Conservation (phyloP, 2,329 filamentous ascomycete species). For the Aspergillus melleus region DNA sequence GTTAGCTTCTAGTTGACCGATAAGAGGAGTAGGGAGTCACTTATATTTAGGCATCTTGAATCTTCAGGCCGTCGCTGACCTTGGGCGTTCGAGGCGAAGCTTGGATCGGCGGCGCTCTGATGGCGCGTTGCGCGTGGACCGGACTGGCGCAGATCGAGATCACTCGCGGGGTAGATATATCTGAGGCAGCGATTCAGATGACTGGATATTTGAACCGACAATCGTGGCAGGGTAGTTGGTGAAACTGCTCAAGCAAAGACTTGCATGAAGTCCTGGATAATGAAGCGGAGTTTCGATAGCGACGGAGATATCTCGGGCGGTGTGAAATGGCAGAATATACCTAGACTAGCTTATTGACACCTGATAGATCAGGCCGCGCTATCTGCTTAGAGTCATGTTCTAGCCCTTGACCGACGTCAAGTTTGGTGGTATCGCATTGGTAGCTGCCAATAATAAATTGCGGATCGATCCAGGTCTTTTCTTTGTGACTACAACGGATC, state of each 20-base stretch:
- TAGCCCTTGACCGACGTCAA: too few species aligned
- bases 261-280: constrained; percentile 6
- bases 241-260: constrained; percentile 1
- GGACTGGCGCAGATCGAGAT: constrained; percentile 1
- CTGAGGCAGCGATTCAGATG: not conserved
- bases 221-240: not conserved
- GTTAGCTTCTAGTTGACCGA: constrained; percentile 34
- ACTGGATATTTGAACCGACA: not conserved
- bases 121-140: constrained; percentile 20
- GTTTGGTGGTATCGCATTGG: too few species aligned
- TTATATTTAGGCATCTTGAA: constrained; percentile 84
- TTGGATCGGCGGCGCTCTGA: constrained; percentile 15
- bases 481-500: too few species aligned
- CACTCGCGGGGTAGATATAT: not conserved
- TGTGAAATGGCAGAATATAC: constrained; percentile 1
- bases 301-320: constrained; percentile 11
- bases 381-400: not conserved
- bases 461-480: too few species aligned
- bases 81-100: constrained; percentile 7
- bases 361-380: not conserved
- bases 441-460: too few species aligned
- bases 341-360: not conserved
- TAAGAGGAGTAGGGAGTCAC: constrained; percentile 35
- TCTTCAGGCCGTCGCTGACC: constrained; percentile 13
- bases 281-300: constrained; percentile 12